Evolutionary conservation across 352 stramenopile species (phyloP), one percentile per base, ranked within the genome.

Genomic region (Phytophthora sp.): DNA sequence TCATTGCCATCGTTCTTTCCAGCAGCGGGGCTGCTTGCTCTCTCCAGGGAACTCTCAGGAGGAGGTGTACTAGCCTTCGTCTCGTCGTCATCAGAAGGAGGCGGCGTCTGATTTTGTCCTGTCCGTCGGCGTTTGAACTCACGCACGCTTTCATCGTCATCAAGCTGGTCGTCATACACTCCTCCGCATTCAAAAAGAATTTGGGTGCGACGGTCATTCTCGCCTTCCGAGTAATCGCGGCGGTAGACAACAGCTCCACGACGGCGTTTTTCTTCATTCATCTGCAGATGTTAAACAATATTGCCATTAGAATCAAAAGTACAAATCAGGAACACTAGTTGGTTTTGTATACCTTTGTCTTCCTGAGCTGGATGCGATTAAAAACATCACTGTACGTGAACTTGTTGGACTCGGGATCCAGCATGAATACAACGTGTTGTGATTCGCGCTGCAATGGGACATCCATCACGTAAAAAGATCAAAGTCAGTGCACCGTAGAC

Each of bases 351-450:
- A 83, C 80, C 73, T 93, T 93, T 41, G 85, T 94, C 71, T 95
- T 95, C 55, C 78, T 88, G 23, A 95, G 75, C 59, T 91, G 80
- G 36, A 95, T 88, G 33, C 86, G 86, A 41, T 91, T 85, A 30
- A 85, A 42, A 45, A 95, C 65, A 56, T 91, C 81, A 51, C 74
- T 82, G 74, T 94, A 95, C 54, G 87, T 94, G 50, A 92, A 90
- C 36, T 89, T 62, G 47, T 89, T 63, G 30, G 87, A 88, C 57
- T 91, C 80, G 0, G 80, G 84, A 57, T 95, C 79, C 20, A 95
- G 68, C 57, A 93, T 83, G 63, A 95, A 93, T 45, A 94, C 77
- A 47, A 81, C 71, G 61, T 95, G 84, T 63, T 93, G 87, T 23
- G 84, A 82, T 35, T 95, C 85, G 33, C 62, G 35, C 67, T 79